Percentiles rank a stretch among this genome's conserved stretches.
phyloP scores from a whole-genome alignment of 1,284 basidiomycete genomes.

The Ustilago trichophora region DNA sequence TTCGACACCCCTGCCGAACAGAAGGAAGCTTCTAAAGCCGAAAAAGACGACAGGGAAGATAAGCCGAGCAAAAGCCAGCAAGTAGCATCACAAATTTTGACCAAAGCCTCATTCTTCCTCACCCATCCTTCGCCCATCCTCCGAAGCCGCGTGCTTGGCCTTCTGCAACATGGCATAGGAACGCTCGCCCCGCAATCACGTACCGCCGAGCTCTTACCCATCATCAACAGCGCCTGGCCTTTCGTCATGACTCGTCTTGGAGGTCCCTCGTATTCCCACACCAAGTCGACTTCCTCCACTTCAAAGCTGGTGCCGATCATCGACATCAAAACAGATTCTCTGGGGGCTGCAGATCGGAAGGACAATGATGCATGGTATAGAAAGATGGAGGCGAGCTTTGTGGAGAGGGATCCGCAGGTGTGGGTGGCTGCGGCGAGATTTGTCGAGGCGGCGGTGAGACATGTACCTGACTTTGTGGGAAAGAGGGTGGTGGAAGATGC shows the following conservation, averaged over 20 bases:
- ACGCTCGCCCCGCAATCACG: slow-evolving; percentile 41
- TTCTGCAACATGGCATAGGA: slow-evolving; percentile 41
- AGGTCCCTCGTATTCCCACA: slow-evolving; percentile 12
- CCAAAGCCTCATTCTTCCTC: slow-evolving; percentile 38
- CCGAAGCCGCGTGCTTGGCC: slow-evolving; percentile 31
- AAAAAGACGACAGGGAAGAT: slow-evolving; percentile 14
- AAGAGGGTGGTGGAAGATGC: slow-evolving; percentile 52
- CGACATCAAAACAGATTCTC: slow-evolving; percentile 6
- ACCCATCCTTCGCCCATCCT: slow-evolving; percentile 46
- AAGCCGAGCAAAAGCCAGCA: slow-evolving; percentile 42
- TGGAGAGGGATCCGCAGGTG: slow-evolving; percentile 50
- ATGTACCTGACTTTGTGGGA: slow-evolving; percentile 51
- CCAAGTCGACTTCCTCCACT: no score
- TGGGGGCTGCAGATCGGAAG: background rate
- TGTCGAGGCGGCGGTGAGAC: slow-evolving; percentile 31
- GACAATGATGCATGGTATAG: slow-evolving; percentile 2
- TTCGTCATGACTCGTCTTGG: slow-evolving; percentile 58
- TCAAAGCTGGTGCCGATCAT: slow-evolving; percentile 26
- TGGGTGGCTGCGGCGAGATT: slow-evolving; percentile 51
- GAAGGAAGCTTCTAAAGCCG: background rate
- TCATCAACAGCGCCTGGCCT: slow-evolving; percentile 61
- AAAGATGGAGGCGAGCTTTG: slow-evolving; percentile 12
- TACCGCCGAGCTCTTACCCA: slow-evolving; percentile 51
- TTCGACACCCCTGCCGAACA: slow-evolving; percentile 5
- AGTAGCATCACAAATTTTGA: slow-evolving; percentile 32